Base-by-base conservation (phyloP, 495 filamentous ascomycete genomes). In the Bacidia gigantensis region DNA sequence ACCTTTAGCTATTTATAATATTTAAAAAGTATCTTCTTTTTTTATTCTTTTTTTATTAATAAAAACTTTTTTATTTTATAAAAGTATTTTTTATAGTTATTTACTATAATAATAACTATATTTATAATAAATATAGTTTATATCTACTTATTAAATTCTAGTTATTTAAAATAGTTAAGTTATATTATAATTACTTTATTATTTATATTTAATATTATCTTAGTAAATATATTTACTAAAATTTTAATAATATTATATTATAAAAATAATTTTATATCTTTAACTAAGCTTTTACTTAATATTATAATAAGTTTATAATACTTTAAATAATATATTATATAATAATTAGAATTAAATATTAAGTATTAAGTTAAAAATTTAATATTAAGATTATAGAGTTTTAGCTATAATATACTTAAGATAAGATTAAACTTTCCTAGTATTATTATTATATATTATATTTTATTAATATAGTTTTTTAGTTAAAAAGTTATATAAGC, bases 181-280 rank as follows among this genome's bases (percentile, higher is more conserved):
- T 17, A 23, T 5, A 44, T 10, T 18, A 44, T 18, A 44, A 18
- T 9, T 23, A 35, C 14, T 35, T 35, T 35, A 35, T 35, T 7
- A 35, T 5, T 14, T 35, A 5, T 35, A 35, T 35, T 35, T 35
- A 35, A 35, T 35, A 7, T 35, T 7, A 35, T 7, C 14, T 7
- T 35, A 35, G 14, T 35, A 7, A 35, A 35, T 35, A 7, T 17
- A 23, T 44, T 44, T 44, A 18, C 5, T 39, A 39, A 11, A 39
- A 11, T 39, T 39, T 11, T 39, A 39, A 39, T n/a, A n/a, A n/a
- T n/a, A n/a, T n/a, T 35, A 35, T 35, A 35, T 35, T 7, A 35
- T 49, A 49, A n/a, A 48, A 25, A 48, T 24, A 48, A 11, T 29
- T 49, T 29, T 2, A 22, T 49, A 49, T 14, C 9, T 44, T 18